Base-by-base conservation (phyloP, 805 yeast genomes). In the Hanseniaspora mollemarum region DNA sequence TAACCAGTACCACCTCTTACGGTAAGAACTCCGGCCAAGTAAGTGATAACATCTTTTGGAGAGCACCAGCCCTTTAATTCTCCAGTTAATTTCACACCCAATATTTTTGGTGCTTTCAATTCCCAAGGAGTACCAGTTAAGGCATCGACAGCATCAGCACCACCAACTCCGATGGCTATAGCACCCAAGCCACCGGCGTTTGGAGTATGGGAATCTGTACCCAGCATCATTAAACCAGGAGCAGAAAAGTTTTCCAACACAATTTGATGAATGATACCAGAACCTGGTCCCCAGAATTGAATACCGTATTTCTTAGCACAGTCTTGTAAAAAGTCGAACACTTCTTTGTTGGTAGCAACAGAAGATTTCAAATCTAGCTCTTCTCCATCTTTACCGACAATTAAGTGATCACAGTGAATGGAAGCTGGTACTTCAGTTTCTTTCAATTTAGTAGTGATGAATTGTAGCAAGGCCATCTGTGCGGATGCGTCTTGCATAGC, bases 401-500 rank as follows among this genome's bases (percentile, higher is more conserved):
- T 90, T 69, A 92, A 78, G 70, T 92, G 98, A 66, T 92, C 98
- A 72, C 98, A 92, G 69, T 92, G 98, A 56, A 92, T 90, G 6
- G 96, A 85, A 18, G 86, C 90, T 33, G 98, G 98, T 8, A 94
- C 95, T 6, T 84, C 83, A 18, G 95, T 90, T 33, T 77, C 67
- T 46, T 83, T 72, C 77, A 90, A 78, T 33, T 95, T 94, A 57
- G 96, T 90, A 49, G 96, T 87, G 95, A 92, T 92, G 72, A 92
- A 92, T 71, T 92, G 98, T 60, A 92, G 73, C 58, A 92, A 73
- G n/a, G 98, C 98, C 86, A 90, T 92, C 71, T 92, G 98, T 18
- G 98, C 98, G 29, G 96, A 85, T n/a, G 98, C 98, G 74, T 92
- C 98, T 73, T 92, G 98, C 94, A 94, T 90, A 25, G 98, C 98